Base-by-base conservation (phyloP, 1,284 basidiomycete species). In the Naganishia sp. region DNA sequence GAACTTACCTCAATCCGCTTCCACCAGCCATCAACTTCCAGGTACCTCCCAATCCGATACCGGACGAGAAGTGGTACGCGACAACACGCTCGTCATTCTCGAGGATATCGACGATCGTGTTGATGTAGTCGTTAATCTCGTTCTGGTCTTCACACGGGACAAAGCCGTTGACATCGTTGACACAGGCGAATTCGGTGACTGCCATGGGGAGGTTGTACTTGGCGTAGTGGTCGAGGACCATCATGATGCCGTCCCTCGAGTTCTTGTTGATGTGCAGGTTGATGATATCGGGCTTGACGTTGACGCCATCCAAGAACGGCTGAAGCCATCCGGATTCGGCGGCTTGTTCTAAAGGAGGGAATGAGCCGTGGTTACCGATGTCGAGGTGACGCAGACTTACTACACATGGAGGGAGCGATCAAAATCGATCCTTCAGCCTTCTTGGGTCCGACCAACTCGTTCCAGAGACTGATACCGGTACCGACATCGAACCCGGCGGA, bases 221-320 rank as follows among this genome's bases (percentile, higher is more conserved):
- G 72, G 73, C 74, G 74, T 81, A 80, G 71, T 79, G 72, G 68
- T 78, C 75, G 53, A 80, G 63, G 45, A 70, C 72, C 15, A 59
- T 68, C 64, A 71, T 70, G 60, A 78, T 77, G 49, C 75, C 78
- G 16, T 64, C 77, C 71, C 77, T 72, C 63, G 59, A 68, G 72
- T 75, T 74, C 74, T 79, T 79, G 75, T 81, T 79, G 73, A 79
- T 75, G 72, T 79, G 79, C 25, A 78, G 53, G 55, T 73, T 75
- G 68, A 74, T 76, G 57, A 78, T 71, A 65, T 79, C 78, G 70
- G 72, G 79, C 36, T 59, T 45, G 36, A 63, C 45, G 3, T 63
- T 44, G 57, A 72, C 70, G 25, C 61, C 61, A 6, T 69, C 59
- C 59, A 71, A 64, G 74, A 80, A 79, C 2, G 76, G 71, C 2